Evolutionary conservation across 2,329 filamentous ascomycete genomes (phyloP).

Genomic region (Cladophialophora psammophila): DNA sequence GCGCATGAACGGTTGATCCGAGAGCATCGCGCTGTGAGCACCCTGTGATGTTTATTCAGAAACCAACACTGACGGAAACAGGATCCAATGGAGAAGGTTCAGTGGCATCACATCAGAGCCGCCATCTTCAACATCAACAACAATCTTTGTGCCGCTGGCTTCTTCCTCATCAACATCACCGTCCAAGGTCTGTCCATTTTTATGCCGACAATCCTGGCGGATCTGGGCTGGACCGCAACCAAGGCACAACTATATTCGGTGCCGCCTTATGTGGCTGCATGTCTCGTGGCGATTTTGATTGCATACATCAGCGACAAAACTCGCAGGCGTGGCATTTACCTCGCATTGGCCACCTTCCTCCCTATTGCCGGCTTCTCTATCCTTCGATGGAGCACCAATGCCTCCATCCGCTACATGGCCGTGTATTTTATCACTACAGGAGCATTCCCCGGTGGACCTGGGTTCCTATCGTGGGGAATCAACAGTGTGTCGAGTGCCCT

Average conservation of each 20-base stretch:
- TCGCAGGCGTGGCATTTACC: constrained; percentile 77
- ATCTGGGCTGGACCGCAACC: constrained; percentile 54
- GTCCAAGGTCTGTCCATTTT: constrained; percentile 52
- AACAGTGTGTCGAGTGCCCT: constrained; percentile 66
- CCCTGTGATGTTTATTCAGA: neutral
- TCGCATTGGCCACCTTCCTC: constrained; percentile 71
- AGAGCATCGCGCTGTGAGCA: constrained; percentile 31
- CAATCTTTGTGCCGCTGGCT: constrained; percentile 34
- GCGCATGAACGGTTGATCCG: constrained; percentile 33
- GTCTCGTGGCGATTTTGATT: constrained; percentile 70
- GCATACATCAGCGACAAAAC: constrained; percentile 81
- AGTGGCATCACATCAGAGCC: constrained; percentile 34
- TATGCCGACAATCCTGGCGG: constrained; percentile 51
- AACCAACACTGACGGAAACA: constrained; percentile 21
- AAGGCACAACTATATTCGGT: constrained; percentile 75
- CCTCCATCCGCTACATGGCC: constrained; percentile 73
- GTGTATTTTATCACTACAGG: constrained; percentile 84
- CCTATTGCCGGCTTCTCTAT: constrained; percentile 78
- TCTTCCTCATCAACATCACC: constrained; percentile 41
- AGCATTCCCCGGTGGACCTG: constrained; percentile 86
- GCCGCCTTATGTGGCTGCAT: constrained; percentile 76
- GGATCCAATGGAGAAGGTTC: constrained; percentile 35
- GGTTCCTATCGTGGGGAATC: constrained; percentile 83
- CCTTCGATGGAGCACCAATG: constrained; percentile 72
- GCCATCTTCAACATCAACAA: constrained; percentile 40